Evolutionary conservation across 129 eudicot genomes (phyloP), one percentile per base, ranked within the genome.

Genomic region (Erigeron canadensis): DNA sequence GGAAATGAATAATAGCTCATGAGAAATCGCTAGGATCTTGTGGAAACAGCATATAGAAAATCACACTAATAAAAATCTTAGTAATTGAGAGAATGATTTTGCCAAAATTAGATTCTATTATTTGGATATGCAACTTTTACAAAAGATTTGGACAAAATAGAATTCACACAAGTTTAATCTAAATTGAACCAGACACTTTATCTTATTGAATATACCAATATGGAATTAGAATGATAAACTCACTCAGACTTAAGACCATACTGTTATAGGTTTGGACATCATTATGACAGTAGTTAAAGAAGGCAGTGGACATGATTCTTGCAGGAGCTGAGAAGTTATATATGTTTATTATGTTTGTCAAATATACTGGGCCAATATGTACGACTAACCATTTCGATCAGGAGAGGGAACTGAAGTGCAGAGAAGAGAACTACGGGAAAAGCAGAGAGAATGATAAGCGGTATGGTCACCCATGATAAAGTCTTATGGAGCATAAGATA

Each of bases 401-500:
- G 70, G 61, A 86, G 66, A 7, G 90, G 87, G 71, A 86, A 81
- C 51, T 85, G 86, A 60, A 77, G 60, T 6, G 76, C 76, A 5
- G 80, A 54, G 77, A 82, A 86, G 7, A 80, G 75, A 57, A 76
- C 64, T 6, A 86, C 71, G 0, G 85, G 87, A 2, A 82, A 23
- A n/a, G 66, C 22, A 6, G 91, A 74, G 22, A 83, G 43, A 40
- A 83, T 4, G 15, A 78, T 70, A 48, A 86, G 78, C 1, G 85
- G 85, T 74, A 77, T 65, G 5, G 77, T 65, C 18, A 86, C 79
- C 91, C 91, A 86, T 3, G 77, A 13, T 22, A 82, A 9, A 10
- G 62, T 46, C 57, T 75, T 62, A 57, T 75, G 79, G 13, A 83
- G 71, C 64, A 75, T 78, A 41, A 86, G 69, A 58, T 65, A 80